phyloP scores from a whole-genome alignment of 2,329 filamentous ascomycete species.

The Xylariaceae sp. region DNA sequence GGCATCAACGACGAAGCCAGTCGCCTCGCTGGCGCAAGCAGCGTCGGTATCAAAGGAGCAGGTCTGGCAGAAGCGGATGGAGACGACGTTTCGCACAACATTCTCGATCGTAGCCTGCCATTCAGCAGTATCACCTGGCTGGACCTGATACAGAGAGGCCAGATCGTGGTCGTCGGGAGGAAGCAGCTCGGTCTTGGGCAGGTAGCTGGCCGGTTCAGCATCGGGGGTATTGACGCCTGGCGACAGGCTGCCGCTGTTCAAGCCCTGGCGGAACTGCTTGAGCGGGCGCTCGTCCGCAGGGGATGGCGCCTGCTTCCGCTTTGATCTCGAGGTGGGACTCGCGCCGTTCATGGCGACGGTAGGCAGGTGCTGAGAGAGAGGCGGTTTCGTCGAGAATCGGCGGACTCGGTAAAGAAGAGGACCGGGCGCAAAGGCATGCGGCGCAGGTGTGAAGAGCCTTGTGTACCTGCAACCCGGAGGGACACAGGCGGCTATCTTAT shows the following conservation, averaged over 20 bases:
- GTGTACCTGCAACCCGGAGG: too few species aligned
- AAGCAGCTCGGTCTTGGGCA: conserved; percentile 30
- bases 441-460: too few species aligned
- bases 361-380: too few species aligned
- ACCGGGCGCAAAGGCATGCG: too few species aligned
- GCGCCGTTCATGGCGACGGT: conserved; percentile 35
- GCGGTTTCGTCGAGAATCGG: too few species aligned
- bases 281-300: conserved; percentile 33
- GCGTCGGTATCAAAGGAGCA: conserved; percentile 97
- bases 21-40: conserved; percentile 89
- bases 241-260: conserved; percentile 39
- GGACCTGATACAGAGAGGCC: conserved; percentile 28
- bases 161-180: conserved; percentile 31
- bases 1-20: conserved; percentile 94
- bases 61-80: conserved; percentile 98
- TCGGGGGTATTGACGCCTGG: conserved; percentile 44
- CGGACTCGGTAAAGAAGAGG: too few species aligned
- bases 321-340: conserved; percentile 34
- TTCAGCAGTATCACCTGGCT: conserved; percentile 58
- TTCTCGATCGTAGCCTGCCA: conserved; percentile 95
- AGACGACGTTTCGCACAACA: conserved; percentile 91
- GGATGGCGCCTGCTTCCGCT: conserved; percentile 43
- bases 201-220: conserved; percentile 16
- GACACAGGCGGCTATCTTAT: too few species aligned
- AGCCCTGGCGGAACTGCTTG: conserved; percentile 32